Percentiles rank a stretch among this genome's conserved stretches.
These are phyloP conservation scores for Metarhizium sp. DNA, from an alignment of 2,329 filamentous ascomycete species.

Conservation along the genomic window DNA sequence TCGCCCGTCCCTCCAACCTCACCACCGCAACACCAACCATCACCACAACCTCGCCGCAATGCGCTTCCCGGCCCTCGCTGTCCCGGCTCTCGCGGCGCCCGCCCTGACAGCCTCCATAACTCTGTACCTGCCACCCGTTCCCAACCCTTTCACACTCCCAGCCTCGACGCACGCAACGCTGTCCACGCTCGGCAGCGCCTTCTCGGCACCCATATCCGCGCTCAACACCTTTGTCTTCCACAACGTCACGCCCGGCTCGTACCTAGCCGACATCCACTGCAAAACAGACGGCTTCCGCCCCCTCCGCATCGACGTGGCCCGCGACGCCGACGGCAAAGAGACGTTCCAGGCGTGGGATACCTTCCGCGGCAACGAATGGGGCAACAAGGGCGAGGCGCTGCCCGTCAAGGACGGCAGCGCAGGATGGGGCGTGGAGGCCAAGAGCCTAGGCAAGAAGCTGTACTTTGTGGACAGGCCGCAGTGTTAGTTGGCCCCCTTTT, in stretches of 20 bases:
- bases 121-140: slow-evolving; percentile 36
- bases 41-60: slow-evolving; percentile 17
- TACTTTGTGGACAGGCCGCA: slow-evolving; percentile 69
- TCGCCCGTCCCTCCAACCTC: background rate
- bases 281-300: slow-evolving; percentile 67
- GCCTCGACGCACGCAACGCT: slow-evolving; percentile 58
- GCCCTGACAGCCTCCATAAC: slow-evolving; percentile 27
- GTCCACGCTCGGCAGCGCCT: slow-evolving; percentile 27
- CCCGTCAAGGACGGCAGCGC: slow-evolving; percentile 25
- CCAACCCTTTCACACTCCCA: slow-evolving; percentile 46
- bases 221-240: slow-evolving; percentile 67
- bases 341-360: slow-evolving; percentile 66
- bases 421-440: slow-evolving; percentile 45
- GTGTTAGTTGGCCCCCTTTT: slow-evolving; percentile 47
- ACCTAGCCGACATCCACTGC: slow-evolving; percentile 74
- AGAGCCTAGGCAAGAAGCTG: slow-evolving; percentile 53
- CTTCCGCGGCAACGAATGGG: slow-evolving; percentile 83
- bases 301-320: slow-evolving; percentile 64
- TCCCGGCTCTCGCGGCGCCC: slow-evolving; percentile 23
- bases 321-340: slow-evolving; percentile 23
- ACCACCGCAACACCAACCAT: slow-evolving; percentile 6
- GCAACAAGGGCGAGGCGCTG: slow-evolving; percentile 64
- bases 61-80: slow-evolving; percentile 22
- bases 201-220: slow-evolving; percentile 53
- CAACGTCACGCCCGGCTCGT: slow-evolving; percentile 62